Base-by-base conservation (phyloP, 2,329 filamentous ascomycete species). In the Metarhizium anisopliae region DNA sequence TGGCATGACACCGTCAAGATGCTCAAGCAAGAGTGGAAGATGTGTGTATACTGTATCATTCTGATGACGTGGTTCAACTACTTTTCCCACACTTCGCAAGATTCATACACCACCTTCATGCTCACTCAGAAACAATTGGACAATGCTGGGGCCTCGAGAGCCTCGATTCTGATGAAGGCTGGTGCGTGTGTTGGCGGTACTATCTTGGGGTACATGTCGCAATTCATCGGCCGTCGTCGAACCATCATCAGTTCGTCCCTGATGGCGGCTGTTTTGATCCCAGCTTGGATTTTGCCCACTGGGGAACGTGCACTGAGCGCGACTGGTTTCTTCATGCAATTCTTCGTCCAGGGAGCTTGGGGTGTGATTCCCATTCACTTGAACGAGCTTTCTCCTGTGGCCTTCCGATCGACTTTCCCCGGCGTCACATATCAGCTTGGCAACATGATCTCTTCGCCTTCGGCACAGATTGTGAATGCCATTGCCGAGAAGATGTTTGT, bases 41-140 rank as follows among this genome's bases (percentile, higher is more conserved):
- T 91, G 80, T 86, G 82, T 62, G 66, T 91, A 55, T 93, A 92
- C 75, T 89, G 86, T 69, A 75, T 88, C 68, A 77, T 92, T 59
- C 75, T 93, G 53, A 91, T 92, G 88, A 87, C 85, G 0, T 88
- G 86, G 79, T 84, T 84, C 74, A 85, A 85, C 71, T 84, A 78
- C 69, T 90, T 89, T 73, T 87, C 85, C 52, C 89, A 93, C 74
- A 89, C 87, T 2, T 86, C 83, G 29, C 88, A 93, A 68, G 89
- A 93, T 72, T 86, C 81, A 51, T 92, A 91, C 73, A 90, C 88
- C 0, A 91, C 88, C 3, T 90, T 91, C 67, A 87, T 92, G 85
- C 76, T 86, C 43, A 79, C 78, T 4, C 79, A 89, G 62, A 91
- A 92, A 70, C 82, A 84, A 59, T 77, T 92, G 57, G 64, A 77